Conservation (phyloP, 805 yeast genomes). For the Yamadazyma philogaea region DNA sequence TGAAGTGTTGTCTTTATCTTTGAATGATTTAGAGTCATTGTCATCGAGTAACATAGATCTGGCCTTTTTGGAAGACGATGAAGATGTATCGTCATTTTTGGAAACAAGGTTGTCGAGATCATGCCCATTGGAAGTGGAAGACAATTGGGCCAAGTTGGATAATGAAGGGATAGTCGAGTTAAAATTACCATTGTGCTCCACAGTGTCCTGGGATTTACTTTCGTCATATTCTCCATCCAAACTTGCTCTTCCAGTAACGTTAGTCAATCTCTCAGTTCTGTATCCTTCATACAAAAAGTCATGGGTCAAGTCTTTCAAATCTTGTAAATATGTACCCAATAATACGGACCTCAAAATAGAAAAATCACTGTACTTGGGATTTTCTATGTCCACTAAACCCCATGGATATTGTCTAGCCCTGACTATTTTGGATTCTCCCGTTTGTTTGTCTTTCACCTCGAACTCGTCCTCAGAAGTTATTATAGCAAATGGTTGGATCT, state of each 20-base stretch:
- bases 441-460: slow-evolving; percentile 35
- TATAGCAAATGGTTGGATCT: slow-evolving; percentile 73
- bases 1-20: slow-evolving; percentile 26
- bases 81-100: slow-evolving; percentile 21
- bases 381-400: slow-evolving; percentile 61
- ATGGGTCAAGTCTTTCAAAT: slow-evolving; percentile 76
- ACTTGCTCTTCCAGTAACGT: slow-evolving; percentile 44
- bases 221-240: slow-evolving; percentile 22
- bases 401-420: slow-evolving; percentile 73
- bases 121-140: slow-evolving; percentile 17
- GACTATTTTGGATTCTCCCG: slow-evolving; percentile 44
- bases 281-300: slow-evolving; percentile 73
- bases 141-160: slow-evolving; percentile 58
- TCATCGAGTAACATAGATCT: slow-evolving; percentile 36
- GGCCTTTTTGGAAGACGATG: slow-evolving; percentile 21
- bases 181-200: slow-evolving; percentile 17
- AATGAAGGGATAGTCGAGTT: slow-evolving; percentile 46
- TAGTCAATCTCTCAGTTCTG: slow-evolving; percentile 71
- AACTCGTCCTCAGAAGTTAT: slow-evolving; percentile 60
- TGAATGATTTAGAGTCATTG: slow-evolving; percentile 16
- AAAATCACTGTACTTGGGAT: slow-evolving; percentile 53
- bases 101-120: neutral
- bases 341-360: slow-evolving; percentile 62
- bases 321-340: slow-evolving; percentile 80
- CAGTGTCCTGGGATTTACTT: slow-evolving; percentile 28